Evolutionary conservation across 768 basidiomycete genomes (phyloP), one percentile per base, ranked within the genome.

Genomic region (Tulasnella sp.): DNA sequence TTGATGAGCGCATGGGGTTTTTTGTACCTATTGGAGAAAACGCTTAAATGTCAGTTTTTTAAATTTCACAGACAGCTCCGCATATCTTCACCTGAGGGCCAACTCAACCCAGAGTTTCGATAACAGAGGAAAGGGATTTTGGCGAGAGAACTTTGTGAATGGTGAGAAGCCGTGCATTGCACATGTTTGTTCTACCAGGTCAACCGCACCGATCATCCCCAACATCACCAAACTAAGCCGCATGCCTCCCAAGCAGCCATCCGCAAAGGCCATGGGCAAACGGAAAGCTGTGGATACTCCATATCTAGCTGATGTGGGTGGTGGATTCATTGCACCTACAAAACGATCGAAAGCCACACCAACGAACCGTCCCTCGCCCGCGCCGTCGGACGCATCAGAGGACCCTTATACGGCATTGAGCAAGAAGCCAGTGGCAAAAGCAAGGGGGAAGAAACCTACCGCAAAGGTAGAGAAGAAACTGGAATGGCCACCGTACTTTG

Each of bases 401-500:
- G 56, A 51, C 25, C 56, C 48, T 11, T 21, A 44, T n/a, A 29
- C 52, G 22, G 50, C 43, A 17, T 22, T 44, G 19, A 61, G 45
- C 41, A 44, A 30, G 22, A 53, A 34, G 51, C 4, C 51, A 9
- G 51, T n/a, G 38, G 30, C 49, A 46, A 45, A 44, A 49, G 4
- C 41, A 66, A 69, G 54, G 59, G 64, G n/a, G 60, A 65, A 59
- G 31, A 46, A 42, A 7, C 51, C 57, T 49, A 42, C 34, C 11
- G n/a, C n/a, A 27, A 43, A 50, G n/a, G 19, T 46, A 3, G 59
- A 55, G 49, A 44, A 29, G 12, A 53, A 56, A 10, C 59, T 65
- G 17, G 55, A 63, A 42, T 87, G 84, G 82, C 83, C 85, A 3
- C 76, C 79, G 25, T 78, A 87, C 66, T 86, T 87, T 61, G 72